Evolutionary conservation across 2,329 filamentous ascomycete genomes (phyloP).

Genomic region (Microcyclosporella mali): DNA sequence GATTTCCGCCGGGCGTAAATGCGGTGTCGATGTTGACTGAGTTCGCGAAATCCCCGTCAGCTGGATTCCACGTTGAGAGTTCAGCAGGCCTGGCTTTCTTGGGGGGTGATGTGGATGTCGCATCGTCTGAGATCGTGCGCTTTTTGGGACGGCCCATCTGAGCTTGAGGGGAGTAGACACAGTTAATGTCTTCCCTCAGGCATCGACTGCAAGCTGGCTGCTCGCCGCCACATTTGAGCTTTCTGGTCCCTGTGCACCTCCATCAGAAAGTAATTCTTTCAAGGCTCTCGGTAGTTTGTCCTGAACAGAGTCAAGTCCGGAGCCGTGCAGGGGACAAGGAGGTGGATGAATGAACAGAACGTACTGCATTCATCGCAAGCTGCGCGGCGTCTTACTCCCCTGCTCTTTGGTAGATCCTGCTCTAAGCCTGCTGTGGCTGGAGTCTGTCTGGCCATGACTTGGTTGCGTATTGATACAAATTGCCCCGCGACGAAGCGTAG

Average conservation of each 20-base stretch:
- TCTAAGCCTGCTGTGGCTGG: no score
- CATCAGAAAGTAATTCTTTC: constrained; percentile 1
- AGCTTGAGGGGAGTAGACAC: constrained; percentile 44
- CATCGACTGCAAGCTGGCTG: constrained; percentile 40
- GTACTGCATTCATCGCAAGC: constrained; percentile 40
- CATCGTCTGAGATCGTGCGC: constrained; percentile 32
- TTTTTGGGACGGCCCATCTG: constrained; percentile 49
- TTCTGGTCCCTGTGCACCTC: constrained; percentile 37
- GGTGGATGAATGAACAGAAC: constrained; percentile 5
- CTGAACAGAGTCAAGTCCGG: no score
- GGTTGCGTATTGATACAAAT: background rate
- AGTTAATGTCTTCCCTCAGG: constrained; percentile 35
- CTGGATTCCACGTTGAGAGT: background rate
- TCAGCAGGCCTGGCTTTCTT: background rate
- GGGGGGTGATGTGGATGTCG: background rate
- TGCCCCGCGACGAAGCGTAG: background rate
- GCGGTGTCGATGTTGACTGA: constrained; percentile 14
- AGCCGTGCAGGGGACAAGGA: no score
- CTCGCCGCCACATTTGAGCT: constrained; percentile 45
- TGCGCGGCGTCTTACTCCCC: constrained; percentile 26
- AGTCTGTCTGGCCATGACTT: no score
- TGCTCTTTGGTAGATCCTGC: background rate
- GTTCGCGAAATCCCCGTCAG: constrained; percentile 4
- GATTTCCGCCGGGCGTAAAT: constrained; percentile 16
- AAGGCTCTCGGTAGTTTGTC: background rate